Conservation (phyloP, 352 stramenopile genomes). For the Pythium monospermum region DNA sequence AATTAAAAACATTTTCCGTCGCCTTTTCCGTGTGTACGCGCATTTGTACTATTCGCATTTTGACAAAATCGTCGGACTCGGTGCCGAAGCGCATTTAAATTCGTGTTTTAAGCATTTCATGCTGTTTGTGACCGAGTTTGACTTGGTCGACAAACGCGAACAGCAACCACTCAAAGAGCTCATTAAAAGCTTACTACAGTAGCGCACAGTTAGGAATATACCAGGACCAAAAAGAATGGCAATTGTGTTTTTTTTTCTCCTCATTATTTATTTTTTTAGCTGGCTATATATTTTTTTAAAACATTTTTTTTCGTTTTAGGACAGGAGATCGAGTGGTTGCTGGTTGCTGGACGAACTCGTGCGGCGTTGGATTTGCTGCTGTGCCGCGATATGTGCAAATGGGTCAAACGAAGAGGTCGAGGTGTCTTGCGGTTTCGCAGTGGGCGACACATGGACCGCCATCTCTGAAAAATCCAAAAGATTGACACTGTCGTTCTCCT, state of each 20-base stretch:
- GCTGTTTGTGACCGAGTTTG: conserved; percentile 94
- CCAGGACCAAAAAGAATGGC: no score
- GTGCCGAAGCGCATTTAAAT: conserved; percentile 95
- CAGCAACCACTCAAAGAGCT: conserved; percentile 93
- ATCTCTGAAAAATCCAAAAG: conserved; percentile 69
- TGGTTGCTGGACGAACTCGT: conserved; percentile 9
- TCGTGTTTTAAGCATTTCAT: conserved; percentile 99
- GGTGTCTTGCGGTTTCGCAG: conserved; percentile 5
- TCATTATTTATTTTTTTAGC: no score
- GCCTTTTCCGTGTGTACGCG: conserved; percentile 96
- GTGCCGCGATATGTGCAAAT: conserved; percentile 24
- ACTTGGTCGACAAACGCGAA: conserved; percentile 91
- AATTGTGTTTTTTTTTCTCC: no score
- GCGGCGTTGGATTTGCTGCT: conserved; percentile 14
- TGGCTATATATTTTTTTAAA: no score
- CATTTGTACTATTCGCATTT: conserved; percentile 97
- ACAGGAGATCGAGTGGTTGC: conserved; percentile 39
- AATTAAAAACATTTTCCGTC: conserved; percentile 92
- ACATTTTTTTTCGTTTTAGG: no score
- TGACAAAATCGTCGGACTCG: conserved; percentile 91
- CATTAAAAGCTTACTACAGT: conserved; percentile 87
- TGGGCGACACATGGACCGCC: conserved; percentile 40
- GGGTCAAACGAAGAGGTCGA: conserved; percentile 34
- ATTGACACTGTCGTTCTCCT: conserved; percentile 32
- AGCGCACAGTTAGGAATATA: no score